Evolutionary conservation across 1,284 basidiomycete genomes (phyloP), one percentile per base, ranked within the genome.

Genomic region (Ustilago lituana): DNA sequence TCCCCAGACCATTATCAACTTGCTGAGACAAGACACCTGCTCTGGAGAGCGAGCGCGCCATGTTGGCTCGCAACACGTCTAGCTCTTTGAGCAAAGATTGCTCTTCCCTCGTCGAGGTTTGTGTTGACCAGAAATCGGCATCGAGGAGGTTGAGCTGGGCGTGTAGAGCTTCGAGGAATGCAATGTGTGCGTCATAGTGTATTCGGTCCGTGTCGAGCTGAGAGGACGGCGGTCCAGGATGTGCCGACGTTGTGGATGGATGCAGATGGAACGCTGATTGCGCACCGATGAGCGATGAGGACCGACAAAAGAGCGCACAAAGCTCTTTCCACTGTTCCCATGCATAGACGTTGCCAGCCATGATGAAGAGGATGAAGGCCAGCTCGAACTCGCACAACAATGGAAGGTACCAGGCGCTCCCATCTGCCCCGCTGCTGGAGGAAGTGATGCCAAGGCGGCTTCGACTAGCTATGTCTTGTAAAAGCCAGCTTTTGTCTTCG

Each of bases 401-500:
- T 4, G 51, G 27, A 19, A 50, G 29, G 17, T 36, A 50, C 46
- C 54, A 47, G 2, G 27, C 24, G 8, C 64, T 54, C 20, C 36
- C 32, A 36, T 60, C 61, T 0, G 52, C 27, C 12, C 24, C 14
- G 11, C 6, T 10, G 14, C 22, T 5, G 1, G 51, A 17, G 4
- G 5, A 5, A 14, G 24, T 20, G 29, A 50, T 27, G 27, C 46
- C 57, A 9, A 29, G 19, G 11, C 29, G 36, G 19, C 65, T 53
- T n/a, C 70, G 67, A 15, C 37, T 19, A 9, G 74, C 52, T 1
- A 78, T 66, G 14, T 78, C 55, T 20, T 40, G 40, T 0, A 80
- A 60, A 8, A 79, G 57, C 72, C 72, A 80, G 41, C 77, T 78
- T 51, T 80, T 80, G 69, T 80, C 78, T n/a, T 66, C 47, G 37